Base-by-base conservation (phyloP, 495 filamentous ascomycete species). In the Xylaria flabelliformis region DNA sequence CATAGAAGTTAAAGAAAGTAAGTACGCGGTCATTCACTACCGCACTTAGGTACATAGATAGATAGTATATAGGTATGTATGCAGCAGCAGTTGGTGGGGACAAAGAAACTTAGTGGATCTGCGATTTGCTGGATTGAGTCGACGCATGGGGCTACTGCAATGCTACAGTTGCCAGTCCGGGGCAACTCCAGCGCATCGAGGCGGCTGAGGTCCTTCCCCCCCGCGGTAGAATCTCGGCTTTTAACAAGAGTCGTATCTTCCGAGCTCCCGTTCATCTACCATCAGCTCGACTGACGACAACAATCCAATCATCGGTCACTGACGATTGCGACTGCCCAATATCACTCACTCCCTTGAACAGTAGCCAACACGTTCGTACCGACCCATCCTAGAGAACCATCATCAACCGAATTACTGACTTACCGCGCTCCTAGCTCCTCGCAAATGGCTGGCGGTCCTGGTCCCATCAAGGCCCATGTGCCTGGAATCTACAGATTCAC, bases 401-500 rank as follows among this genome's bases (percentile, higher is more conserved):
- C n/a, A 1, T 24, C 32, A 34, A 53, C 13, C 17, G 24, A 46
- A 13, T 36, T 42, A 59, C 39, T 36, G 26, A 58, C 48, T 36
- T 1, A 32, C 41, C 32, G 39, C 39, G n/a, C 21, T 41, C 32
- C 32, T n/a, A 65, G 69, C 72, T 65, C 66, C 56, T 64, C 69
- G 70, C 66, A 67, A 29, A 77, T 79, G 72, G 73, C 74, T 70
- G 78, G 74, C 41, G 67, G 72, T 34, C 65, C 64, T 62, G 70
- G 71, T 70, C 69, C 70, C 34, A 73, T 73, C 13, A 74, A 65
- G 76, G 91, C 92, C 80, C 91, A 91, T 69, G 86, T 85, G 48
- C 90, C 92, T 67, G 90, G 89, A 66, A 78, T 97, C 77, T 97
- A 98, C 83, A 88, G 93, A 77, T 92, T 93, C 79, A 86, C 90